Evolutionary conservation across 305 asterid genomes (phyloP), one percentile per base, ranked within the genome.

Genomic region (Rubia peregrina): DNA sequence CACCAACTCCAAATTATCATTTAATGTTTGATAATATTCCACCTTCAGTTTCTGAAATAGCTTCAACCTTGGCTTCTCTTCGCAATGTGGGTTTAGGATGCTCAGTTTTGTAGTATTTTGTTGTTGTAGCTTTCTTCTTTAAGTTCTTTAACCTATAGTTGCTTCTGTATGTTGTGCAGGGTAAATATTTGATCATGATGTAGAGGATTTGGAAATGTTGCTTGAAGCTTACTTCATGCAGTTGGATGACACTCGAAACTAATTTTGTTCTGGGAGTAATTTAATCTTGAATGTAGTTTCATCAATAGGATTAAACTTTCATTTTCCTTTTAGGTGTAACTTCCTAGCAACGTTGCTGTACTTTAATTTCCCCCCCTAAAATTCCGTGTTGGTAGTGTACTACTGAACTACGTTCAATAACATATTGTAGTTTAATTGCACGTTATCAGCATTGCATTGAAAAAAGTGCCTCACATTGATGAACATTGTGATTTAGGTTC

Each of bases 141-240:
- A 24, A 24, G 26, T 24, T 24, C 26, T 24, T 24, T 24, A 24
- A 24, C 26, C 26, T 24, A 24, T 24, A 24, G 26, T 24, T 24
- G 0, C 26, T 24, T 24, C 1, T 24, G 26, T 24, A 24, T 24
- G 26, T 24, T 24, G 26, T 24, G 26, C 1, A 24, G 26, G 26
- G 26, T 24, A 24, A 24, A 24, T 24, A 24, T 1, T 1, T 77
- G 89, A 85, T 71, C 67, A 81, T 64, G 95, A 94, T 75, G 96
- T 94, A 69, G 98, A 94, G 83, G 98, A 91, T 83, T 82, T 89
- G 13, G 97, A 94, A 78, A 94, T 94, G 98, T 80, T 94, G 88
- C 96, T 94, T 4, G 97, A 91, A 79, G 96, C 96, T 75, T 94
- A 91, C 79, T 91, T 94, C 85, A 82, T 85, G 91, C 97, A 91